These are phyloP conservation scores for Phytophthora europaea DNA, from an alignment of 352 stramenopile genomes.

Conservation along the genomic window DNA sequence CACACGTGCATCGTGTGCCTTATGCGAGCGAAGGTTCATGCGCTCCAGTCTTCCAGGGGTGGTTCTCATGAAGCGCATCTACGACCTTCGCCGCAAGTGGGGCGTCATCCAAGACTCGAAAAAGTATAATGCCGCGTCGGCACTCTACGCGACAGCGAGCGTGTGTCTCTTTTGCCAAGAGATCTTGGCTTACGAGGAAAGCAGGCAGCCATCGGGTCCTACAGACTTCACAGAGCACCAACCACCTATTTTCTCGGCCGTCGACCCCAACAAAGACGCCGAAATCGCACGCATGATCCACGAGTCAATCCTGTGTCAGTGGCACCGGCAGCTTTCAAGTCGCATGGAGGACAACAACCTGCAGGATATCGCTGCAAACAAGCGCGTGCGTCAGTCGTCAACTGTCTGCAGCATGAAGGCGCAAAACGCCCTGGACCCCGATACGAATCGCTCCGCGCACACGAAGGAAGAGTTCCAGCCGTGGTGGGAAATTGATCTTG, in stretches of 20 bases:
- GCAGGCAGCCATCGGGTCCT: constrained; percentile 1
- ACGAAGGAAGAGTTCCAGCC: constrained; percentile 64
- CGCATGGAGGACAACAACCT: constrained; percentile 24
- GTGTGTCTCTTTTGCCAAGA: constrained; percentile 62
- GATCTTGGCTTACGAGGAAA: constrained; percentile 49
- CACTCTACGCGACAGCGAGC: constrained; percentile 48
- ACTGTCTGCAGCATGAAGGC: constrained; percentile 51
- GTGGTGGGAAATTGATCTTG: constrained; percentile 68
- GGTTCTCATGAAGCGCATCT: constrained; percentile 65
- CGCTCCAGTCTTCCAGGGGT: constrained; percentile 48
- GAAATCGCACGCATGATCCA: constrained; percentile 50
- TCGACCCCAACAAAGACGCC: constrained; percentile 2
- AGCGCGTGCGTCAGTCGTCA: constrained; percentile 58
- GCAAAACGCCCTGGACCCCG: constrained; percentile 43
- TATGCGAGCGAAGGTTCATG: constrained; percentile 62
- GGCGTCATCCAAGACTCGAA: constrained; percentile 56
- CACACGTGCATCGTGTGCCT: constrained; percentile 42
- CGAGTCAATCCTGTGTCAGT: constrained; percentile 46
- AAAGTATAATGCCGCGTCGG: constrained; percentile 47
- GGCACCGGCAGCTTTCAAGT: constrained; percentile 34
- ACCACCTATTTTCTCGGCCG: background rate
- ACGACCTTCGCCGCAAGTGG: constrained; percentile 56
- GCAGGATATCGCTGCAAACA: constrained; percentile 49
- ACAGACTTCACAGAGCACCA: constrained; percentile 3
- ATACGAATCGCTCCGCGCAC: constrained; percentile 43